Evolutionary conservation across 306 rosid genomes (phyloP), one percentile per base, ranked within the genome.

Genomic region (Benincasa hispida): DNA sequence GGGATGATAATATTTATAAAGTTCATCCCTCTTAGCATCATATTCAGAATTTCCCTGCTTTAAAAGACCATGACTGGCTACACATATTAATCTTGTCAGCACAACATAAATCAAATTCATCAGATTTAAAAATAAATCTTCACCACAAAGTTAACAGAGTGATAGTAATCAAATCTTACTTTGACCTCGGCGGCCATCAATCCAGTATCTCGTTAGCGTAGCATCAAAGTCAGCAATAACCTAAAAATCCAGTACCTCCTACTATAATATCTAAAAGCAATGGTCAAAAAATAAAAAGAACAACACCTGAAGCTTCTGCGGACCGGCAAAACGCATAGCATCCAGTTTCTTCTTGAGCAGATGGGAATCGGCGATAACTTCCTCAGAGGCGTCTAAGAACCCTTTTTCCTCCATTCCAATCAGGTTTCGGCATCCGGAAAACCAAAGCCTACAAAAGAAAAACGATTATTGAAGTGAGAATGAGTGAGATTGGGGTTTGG

Each of bases 201-300:
- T 86, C 86, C 83, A 72, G 84, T 89, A 88, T 73, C 65, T 86
- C 1, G 96, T 91, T 63, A 93, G 80, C 34, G 98, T 93, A 60
- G 91, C 96, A 87, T 93, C 97, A 83, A 93, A 93, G 82, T 93
- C 98, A 78, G 88, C 97, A 77, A 93, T 87, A 72, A 93, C 97
- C 91, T 87, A 77, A 68, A 28, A n/a, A n/a, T n/a, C n/a, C 59
- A 77, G 50, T 0, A 51, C 22, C 51, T 50, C 56, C 25, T 22
- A 12, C 53, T 5, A 22, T 39, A 14, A 67, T 39, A 15, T 19
- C 59, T 8, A 70, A 5, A 47, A 48, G 5, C 34, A 27, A 48
- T 0, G 24, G 13, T 11, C 9, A 70, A 70, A 19, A 4, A 70
- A 70, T 14, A 4, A 70, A 47, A 22, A 47, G 6, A 8, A 6